phyloP scores from a whole-genome alignment of 2,329 filamentous ascomycete species.

The Tetracladium maxilliforme region DNA sequence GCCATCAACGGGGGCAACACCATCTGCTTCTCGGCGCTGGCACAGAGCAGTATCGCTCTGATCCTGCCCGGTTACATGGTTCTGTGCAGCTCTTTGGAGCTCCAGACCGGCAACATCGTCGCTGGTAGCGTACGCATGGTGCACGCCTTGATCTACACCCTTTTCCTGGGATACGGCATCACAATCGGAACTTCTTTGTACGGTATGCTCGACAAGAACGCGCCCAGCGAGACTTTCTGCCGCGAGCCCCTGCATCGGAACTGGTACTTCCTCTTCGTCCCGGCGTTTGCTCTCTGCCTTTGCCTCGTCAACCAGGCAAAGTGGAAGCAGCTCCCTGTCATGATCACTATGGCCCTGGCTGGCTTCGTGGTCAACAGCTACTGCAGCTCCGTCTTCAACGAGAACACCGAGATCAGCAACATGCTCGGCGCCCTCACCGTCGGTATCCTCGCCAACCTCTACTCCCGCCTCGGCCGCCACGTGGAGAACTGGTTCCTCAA shows the following conservation, averaged over 20 bases:
- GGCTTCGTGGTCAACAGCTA: conserved; percentile 70
- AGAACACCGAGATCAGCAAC: conserved; percentile 62
- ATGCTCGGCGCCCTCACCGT: conserved; percentile 65
- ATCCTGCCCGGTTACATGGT: conserved; percentile 53
- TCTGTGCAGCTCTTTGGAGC: conserved; percentile 42
- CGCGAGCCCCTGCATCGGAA: conserved; percentile 29
- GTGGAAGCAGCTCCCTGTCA: conserved; percentile 62
- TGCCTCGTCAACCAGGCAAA: conserved; percentile 73
- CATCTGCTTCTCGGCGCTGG: conserved; percentile 59
- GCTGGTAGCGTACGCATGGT: conserved; percentile 61
- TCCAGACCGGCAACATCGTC: conserved; percentile 55
- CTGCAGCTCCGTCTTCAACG: conserved; percentile 47
- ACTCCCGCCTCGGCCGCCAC: conserved; percentile 51
- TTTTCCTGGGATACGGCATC: conserved; percentile 60
- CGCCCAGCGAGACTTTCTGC: conserved; percentile 31
- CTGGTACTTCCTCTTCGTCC: conserved; percentile 51
- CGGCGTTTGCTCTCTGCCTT: conserved; percentile 52
- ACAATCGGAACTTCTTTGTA: conserved; percentile 52
- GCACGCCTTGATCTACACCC: conserved; percentile 59
- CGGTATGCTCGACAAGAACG: conserved; percentile 40
- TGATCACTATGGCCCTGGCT: conserved; percentile 57
- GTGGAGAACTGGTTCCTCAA: conserved; percentile 35
- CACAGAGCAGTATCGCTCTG: conserved; percentile 61
- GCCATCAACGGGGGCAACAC: conserved; percentile 42
- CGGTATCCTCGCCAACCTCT: conserved; percentile 65